phyloP scores from a whole-genome alignment of 352 stramenopile genomes.

The Blastocystis sp. region DNA sequence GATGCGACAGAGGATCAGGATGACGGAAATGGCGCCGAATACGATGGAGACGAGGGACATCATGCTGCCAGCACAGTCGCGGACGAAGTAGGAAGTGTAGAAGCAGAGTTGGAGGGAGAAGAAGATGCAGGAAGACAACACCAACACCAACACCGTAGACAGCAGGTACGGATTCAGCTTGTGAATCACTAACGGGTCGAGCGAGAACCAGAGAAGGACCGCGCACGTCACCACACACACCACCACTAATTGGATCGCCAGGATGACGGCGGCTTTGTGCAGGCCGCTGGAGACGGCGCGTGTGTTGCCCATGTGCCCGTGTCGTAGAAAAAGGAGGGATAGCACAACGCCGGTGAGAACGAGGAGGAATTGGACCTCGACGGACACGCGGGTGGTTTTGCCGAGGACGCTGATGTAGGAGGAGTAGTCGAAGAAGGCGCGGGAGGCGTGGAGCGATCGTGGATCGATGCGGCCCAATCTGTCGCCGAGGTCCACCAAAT shows the following conservation, averaged over 20 bases:
- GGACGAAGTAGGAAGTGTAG: conserved; percentile 46
- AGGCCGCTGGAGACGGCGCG: not conserved
- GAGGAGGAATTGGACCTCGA: conserved; percentile 14
- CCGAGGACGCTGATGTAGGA: conserved; percentile 55
- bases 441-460: not conserved
- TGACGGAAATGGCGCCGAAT: not conserved
- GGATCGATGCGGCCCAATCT: conserved; percentile 1
- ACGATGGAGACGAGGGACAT: conserved; percentile 18
- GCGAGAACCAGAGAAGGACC: conserved; percentile 5
- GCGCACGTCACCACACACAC: not conserved
- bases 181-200: conserved; percentile 21
- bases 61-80: conserved; percentile 22
- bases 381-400: not conserved
- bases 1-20: not conserved
- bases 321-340: conserved; percentile 8
- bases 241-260: conserved; percentile 35
- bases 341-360: conserved; percentile 9
- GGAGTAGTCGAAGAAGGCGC: not conserved
- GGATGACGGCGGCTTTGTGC: not conserved
- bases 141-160: not conserved
- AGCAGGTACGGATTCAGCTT: conserved; percentile 37
- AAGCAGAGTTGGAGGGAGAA: conserved; percentile 27
- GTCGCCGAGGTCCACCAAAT: conserved; percentile 4
- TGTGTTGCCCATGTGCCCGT: conserved; percentile 47
- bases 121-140: not conserved